Evolutionary conservation across 2,329 filamentous ascomycete genomes (phyloP).

Genomic region (Apiospora rasikravindrae): DNA sequence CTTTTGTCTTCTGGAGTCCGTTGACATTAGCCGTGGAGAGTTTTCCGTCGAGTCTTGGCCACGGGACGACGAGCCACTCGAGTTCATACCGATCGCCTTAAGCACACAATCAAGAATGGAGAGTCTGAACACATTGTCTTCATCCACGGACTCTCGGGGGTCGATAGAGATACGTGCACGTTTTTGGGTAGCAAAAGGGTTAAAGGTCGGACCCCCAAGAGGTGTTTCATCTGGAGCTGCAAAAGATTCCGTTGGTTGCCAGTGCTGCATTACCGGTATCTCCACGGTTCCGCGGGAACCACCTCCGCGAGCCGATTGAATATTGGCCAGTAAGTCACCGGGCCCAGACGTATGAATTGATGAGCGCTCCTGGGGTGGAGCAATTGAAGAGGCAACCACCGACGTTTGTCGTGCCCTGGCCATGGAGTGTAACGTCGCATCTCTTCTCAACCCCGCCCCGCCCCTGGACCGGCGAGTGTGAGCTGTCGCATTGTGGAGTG

Average conservation of each 20-base stretch:
- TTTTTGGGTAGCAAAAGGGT: conserved; percentile 61
- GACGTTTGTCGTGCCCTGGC: conserved; percentile 53
- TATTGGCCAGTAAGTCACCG: conserved; percentile 81
- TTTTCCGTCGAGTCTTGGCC: conserved; percentile 79
- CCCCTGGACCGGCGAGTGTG: conserved; percentile 71
- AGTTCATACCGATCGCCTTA: conserved; percentile 85
- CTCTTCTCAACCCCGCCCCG: conserved; percentile 77
- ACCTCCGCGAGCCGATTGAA: conserved; percentile 69
- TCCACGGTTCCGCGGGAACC: conserved; percentile 49
- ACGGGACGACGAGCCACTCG: conserved; percentile 66
- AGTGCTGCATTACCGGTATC: conserved; percentile 33
- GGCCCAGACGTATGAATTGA: conserved; percentile 63
- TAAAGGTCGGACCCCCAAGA: conserved; percentile 56
- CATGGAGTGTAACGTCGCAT: conserved; percentile 75
- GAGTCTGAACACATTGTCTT: conserved; percentile 86
- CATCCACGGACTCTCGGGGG: conserved; percentile 81
- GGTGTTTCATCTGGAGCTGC: conserved; percentile 48
- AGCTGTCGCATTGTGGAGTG: conserved; percentile 80
- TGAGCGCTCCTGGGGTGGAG: conserved; percentile 46
- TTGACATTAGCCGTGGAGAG: conserved; percentile 83
- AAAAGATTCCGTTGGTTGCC: conserved; percentile 37
- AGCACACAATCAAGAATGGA: conserved; percentile 96
- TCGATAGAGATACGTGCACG: conserved; percentile 60
- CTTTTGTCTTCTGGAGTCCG: conserved; percentile 81
- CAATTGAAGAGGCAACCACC: conserved; percentile 46